Conservation (phyloP, 139 green algal genomes). For the Closterium sp. region DNA sequence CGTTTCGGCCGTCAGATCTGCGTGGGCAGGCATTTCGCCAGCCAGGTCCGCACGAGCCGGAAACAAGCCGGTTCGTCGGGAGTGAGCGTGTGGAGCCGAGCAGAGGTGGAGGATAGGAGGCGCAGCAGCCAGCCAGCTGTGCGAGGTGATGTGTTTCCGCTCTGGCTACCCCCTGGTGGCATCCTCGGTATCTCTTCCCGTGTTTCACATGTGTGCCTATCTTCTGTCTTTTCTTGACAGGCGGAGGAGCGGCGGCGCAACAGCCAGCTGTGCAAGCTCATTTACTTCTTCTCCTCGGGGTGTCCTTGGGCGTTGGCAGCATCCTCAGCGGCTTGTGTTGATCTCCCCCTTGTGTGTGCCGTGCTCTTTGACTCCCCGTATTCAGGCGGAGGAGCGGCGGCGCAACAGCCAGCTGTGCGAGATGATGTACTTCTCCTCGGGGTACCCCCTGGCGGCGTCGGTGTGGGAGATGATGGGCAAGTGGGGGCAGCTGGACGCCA, state of each 20-base stretch:
- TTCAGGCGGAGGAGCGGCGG: slow-evolving; percentile 55
- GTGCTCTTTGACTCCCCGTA: too few relatives aligned
- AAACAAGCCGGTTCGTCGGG: too few relatives aligned
- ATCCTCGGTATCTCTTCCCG: neutral
- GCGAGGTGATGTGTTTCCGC: neutral
- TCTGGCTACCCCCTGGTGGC: neutral
- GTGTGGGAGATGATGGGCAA: slow-evolving; percentile 57
- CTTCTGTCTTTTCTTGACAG: slow-evolving; percentile 6
- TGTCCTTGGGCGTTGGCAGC: too few relatives aligned
- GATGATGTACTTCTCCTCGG: slow-evolving; percentile 72
- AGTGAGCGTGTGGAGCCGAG: neutral
- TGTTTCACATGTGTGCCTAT: neutral
- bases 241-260: slow-evolving; percentile 54
- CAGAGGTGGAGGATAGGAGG: too few relatives aligned
- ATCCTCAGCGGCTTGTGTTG: too few relatives aligned
- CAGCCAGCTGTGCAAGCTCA: neutral
- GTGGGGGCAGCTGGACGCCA: slow-evolving; percentile 35
- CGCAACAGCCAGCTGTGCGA: slow-evolving; percentile 52
- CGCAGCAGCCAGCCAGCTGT: neutral
- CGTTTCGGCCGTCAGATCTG: too few relatives aligned
- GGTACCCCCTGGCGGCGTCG: slow-evolving; percentile 52
- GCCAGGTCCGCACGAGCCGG: too few relatives aligned
- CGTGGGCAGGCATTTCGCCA: too few relatives aligned
- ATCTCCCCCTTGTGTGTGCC: too few relatives aligned
- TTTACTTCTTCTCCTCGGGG: too few relatives aligned